Evolutionary conservation across 768 basidiomycete species (phyloP).

Genomic region (Podaxis sp.): DNA sequence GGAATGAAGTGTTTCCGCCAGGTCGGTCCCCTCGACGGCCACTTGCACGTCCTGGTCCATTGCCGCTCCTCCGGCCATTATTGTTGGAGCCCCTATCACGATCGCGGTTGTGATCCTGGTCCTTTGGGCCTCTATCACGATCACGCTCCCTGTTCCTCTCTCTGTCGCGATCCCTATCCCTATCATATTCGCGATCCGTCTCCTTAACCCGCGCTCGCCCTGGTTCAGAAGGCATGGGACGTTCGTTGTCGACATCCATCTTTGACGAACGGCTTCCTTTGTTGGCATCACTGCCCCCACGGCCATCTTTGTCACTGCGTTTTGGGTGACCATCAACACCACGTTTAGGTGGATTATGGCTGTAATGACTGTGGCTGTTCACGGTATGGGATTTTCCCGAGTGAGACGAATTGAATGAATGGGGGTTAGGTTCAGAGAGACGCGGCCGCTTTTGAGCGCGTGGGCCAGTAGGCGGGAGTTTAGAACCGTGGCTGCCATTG

Average conservation of each 20-base stretch:
- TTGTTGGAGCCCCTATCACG: conserved; percentile 19
- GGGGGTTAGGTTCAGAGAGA: conserved; percentile 49
- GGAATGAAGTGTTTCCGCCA: conserved; percentile 26
- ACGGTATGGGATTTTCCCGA: conserved; percentile 10
- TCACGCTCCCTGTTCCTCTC: conserved; percentile 26
- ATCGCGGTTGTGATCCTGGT: conserved; percentile 19
- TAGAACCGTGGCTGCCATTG: conserved; percentile 31
- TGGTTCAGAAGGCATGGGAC: conserved; percentile 31
- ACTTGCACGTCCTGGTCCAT: conserved; percentile 1
- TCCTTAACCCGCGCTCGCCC: conserved; percentile 8
- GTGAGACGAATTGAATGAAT: conserved; percentile 21
- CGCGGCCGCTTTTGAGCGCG: conserved; percentile 79
- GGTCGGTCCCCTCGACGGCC: conserved; percentile 25
- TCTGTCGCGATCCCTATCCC: conserved; percentile 29
- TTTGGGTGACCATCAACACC: conserved; percentile 4
- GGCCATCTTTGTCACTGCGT: conserved; percentile 10
- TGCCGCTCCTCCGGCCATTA: conserved; percentile 3
- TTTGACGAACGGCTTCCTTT: conserved; percentile 22
- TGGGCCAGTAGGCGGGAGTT: conserved; percentile 72
- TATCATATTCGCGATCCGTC: conserved; percentile 26
- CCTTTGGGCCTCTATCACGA: conserved; percentile 20
- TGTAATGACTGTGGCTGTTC: conserved; percentile 10
- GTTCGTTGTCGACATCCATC: conserved; percentile 59
- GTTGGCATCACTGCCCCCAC: conserved; percentile 5
- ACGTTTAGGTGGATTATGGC: conserved; percentile 12